Evolutionary conservation across 2,329 filamentous ascomycete genomes (phyloP), one percentile per base, ranked within the genome.

Genomic region (Xylariomycetidae sp.): DNA sequence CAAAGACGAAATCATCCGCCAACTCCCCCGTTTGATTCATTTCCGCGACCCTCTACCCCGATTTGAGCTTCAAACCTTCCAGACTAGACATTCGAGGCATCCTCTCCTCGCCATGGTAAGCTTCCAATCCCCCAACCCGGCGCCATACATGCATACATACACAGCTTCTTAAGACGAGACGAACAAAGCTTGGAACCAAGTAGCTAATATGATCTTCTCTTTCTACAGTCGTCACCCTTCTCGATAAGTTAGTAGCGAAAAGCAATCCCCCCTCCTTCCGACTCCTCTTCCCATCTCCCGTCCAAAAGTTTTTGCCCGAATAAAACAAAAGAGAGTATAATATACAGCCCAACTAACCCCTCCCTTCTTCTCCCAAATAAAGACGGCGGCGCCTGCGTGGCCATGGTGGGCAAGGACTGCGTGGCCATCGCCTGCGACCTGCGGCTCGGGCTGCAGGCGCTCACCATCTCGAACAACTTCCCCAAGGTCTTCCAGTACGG

Each of bases 351-450:
- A 44, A 49, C 50, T 40, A 32, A 36, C n/a, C 37, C 20, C 33
- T 19, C 8, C 16, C 30, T 15, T 36, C 38, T 36, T 43, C 33
- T 27, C n/a, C n/a, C 7, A 9, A 13, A 20, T 12, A 45, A 46
- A 82, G 77, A 83, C 63, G 90, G 90, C 70, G 90, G 90, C 63
- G 90, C 90, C 70, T 90, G 85, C 68, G 88, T 97, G 50, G 90
- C 90, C 66, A 97, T 97, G 92, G 89, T 95, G 48, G 92, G 92
- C 73, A 97, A 98, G 70, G 89, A 97, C 80, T 98, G 92, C 67
- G 92, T 98, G 42, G 92, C 92, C 67, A 97, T 98, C 61, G 92
- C 92, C 63, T 98, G 92, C 74, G 92, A 98, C 68, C 87, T 98
- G 49, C 90, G 92, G 46, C 87, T 98, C 49, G 92, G 92, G 56